These are phyloP conservation scores for Colletotrichum kahawae DNA, from an alignment of 2,329 filamentous ascomycete genomes.

Conservation along the genomic window DNA sequence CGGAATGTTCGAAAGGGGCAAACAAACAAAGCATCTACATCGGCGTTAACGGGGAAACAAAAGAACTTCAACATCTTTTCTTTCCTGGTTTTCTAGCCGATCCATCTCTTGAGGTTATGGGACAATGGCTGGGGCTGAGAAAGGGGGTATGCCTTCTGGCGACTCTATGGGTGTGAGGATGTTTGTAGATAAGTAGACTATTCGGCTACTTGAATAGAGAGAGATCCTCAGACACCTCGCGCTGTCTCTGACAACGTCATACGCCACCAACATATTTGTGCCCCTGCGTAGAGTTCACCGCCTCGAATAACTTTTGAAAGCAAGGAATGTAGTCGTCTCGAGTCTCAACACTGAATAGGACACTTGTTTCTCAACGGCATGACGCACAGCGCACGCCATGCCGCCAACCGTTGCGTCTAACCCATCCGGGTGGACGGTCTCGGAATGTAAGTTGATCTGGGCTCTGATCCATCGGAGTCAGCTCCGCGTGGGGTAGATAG, in stretches of 20 bases:
- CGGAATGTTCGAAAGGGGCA: conserved; percentile 23
- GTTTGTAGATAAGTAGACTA: conserved; percentile 3
- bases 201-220: conserved; percentile 16
- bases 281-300: neutral
- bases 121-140: neutral
- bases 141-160: neutral
- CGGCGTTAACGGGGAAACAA: conserved; percentile 49
- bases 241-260: too few species aligned
- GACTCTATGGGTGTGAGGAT: neutral
- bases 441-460: neutral
- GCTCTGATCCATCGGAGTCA: neutral
- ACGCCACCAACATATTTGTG: neutral
- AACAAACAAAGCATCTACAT: conserved; percentile 25
- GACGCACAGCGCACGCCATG: neutral
- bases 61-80: conserved; percentile 56
- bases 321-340: neutral
- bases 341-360: neutral
- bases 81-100: conserved; percentile 47
- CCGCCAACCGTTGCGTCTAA: neutral
- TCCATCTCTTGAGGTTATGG: conserved; percentile 16
- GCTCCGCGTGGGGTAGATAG: neutral
- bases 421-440: neutral
- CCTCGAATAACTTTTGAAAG: neutral
- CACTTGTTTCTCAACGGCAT: neutral
- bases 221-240: neutral